Conservation (phyloP, 2,329 filamentous ascomycete species). For the Trichoderma sp. region DNA sequence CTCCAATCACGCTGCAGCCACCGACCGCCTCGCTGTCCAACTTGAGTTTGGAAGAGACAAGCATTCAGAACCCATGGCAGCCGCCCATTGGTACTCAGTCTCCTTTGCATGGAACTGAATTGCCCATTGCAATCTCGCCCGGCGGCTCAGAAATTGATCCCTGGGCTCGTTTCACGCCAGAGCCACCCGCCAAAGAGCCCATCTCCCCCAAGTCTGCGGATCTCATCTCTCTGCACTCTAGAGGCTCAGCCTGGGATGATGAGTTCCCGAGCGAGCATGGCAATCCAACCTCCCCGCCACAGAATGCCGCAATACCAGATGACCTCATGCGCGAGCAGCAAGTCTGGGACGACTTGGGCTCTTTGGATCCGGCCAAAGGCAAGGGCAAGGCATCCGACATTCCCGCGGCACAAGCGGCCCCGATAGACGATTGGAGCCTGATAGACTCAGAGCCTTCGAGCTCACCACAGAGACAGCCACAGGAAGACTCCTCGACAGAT, state of each 20-base stretch:
- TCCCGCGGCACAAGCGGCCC: constrained; percentile 25
- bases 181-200: constrained; percentile 28
- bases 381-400: constrained; percentile 30
- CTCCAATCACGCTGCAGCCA: constrained; percentile 22
- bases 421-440: constrained; percentile 53
- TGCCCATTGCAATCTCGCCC: constrained; percentile 25
- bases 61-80: constrained; percentile 40
- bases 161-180: constrained; percentile 30
- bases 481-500: constrained; percentile 15
- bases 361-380: constrained; percentile 45
- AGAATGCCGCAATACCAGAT: constrained; percentile 32
- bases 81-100: constrained; percentile 29
- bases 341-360: constrained; percentile 52
- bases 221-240: constrained; percentile 40
- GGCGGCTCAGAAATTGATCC: constrained; percentile 34
- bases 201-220: constrained; percentile 35
- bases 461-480: constrained; percentile 15
- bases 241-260: constrained; percentile 45
- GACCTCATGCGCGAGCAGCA: constrained; percentile 46
- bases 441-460: constrained; percentile 46
- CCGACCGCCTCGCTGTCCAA: constrained; percentile 44
- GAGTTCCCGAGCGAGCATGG: constrained; percentile 32
- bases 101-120: background rate
- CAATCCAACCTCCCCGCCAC: constrained; percentile 28
- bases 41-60: constrained; percentile 44